Base-by-base conservation (phyloP, 768 basidiomycete species). In the Dioszegia crocea region DNA sequence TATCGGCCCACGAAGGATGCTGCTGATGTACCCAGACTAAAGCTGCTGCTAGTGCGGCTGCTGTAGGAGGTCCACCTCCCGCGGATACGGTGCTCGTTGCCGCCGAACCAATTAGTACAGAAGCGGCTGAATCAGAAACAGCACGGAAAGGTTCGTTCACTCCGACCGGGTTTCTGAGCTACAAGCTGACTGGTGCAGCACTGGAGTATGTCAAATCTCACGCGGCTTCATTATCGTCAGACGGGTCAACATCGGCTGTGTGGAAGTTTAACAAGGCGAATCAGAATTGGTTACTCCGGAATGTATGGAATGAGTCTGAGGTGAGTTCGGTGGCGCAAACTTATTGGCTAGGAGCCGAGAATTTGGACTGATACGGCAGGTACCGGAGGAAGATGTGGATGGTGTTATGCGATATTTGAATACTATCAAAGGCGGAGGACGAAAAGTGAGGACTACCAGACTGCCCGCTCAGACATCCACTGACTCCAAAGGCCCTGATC, bases 231-330 rank as follows among this genome's bases (percentile, higher is more conserved):
- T 31, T 36, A 5, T 40, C 59, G 51, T 31, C 48, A 10, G 4
- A 55, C 31, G 21, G 57, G 23, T 38, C 50, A 2, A 54, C 53
- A 40, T n/a, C 27, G 17, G 36, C 40, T n/a, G 61, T 50, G 27
- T 72, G 70, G 70, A 72, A 72, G 44, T 72, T 72, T 46, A 69
- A 63, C 60, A 72, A 72, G 47, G 70, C 70, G 11, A 63, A 63
- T 26, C 70, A 72, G 46, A 66, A 65, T 47, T 72, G 70, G 70
- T 56, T 68, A 26, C 57, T 67, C 27, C 45, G 66, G 19, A 64
- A 72, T 48, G 26, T 65, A 30, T 69, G 61, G 57, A 61, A 57
- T 23, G 41, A 61, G 38, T 47, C 53, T 8, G 64, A 65, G 57
- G 70, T 68, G 40, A 46, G 67, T 57, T 33, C n/a, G n/a, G n/a